Percentiles rank a stretch among this genome's conserved stretches.
Conservation (phyloP, 2,329 filamentous ascomycete species). For the Colletotrichum eleusines region DNA sequence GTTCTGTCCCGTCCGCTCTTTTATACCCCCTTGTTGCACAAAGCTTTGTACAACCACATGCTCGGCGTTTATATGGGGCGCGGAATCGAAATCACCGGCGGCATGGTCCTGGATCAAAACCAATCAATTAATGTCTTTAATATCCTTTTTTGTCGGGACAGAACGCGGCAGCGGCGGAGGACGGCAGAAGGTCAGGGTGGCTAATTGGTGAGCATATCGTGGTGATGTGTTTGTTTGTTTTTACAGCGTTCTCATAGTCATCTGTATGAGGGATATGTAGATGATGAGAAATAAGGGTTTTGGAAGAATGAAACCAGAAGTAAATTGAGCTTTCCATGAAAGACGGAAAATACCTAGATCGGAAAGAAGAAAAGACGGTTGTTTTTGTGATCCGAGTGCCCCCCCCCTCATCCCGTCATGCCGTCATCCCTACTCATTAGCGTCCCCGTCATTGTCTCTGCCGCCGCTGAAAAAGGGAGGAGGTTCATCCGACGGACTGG, state of each 20-base stretch:
- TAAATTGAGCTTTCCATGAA: background rate
- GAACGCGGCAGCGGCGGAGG: slow-evolving; percentile 25
- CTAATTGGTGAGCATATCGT: background rate
- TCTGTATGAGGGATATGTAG: background rate
- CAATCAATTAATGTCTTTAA: slow-evolving; percentile 34
- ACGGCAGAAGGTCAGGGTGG: background rate
- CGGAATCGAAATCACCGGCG: background rate
- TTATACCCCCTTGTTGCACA: slow-evolving; percentile 35
- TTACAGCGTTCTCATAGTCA: slow-evolving; percentile 5
- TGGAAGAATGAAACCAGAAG: slow-evolving; percentile 11
- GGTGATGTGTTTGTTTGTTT: background rate
- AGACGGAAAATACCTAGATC: background rate
- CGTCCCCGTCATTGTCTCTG: background rate
- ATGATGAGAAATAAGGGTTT: background rate
- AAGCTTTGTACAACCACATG: slow-evolving; percentile 31
- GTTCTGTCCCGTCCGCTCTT: slow-evolving; percentile 38
- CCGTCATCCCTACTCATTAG: background rate
- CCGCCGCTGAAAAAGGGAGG: background rate
- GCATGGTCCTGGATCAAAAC: background rate
- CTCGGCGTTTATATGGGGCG: slow-evolving; percentile 37
- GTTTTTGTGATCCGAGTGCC: background rate
- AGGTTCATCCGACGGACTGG: background rate
- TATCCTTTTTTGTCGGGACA: slow-evolving; percentile 17
- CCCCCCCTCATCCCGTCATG: too few species aligned
- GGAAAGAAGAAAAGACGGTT: too few species aligned